A percentile compares a stretch with the other conserved stretches of the same genome.
phyloP scores from a whole-genome alignment of 441 rosid genomes.

The Erysimum cheiri region DNA sequence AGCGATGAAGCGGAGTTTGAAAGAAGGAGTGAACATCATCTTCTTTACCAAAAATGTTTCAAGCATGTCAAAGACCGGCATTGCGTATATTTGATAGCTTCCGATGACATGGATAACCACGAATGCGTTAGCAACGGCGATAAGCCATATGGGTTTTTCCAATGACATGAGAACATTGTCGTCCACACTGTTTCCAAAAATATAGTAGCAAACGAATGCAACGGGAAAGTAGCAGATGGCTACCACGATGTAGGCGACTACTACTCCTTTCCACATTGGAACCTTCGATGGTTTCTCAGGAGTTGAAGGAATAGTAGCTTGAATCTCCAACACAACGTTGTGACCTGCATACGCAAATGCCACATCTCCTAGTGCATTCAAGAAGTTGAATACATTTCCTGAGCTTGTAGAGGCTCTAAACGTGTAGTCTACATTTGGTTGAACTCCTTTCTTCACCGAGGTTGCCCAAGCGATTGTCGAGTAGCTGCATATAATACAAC shows the following conservation, averaged over 20 bases:
- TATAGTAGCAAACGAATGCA: constrained; percentile 63
- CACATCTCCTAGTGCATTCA: constrained; percentile 73
- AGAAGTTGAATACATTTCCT: constrained; percentile 56
- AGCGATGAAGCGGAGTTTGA: constrained; percentile 62
- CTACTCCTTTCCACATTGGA: constrained; percentile 84
- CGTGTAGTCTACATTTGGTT: constrained; percentile 61
- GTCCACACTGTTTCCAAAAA: constrained; percentile 63
- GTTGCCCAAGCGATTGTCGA: constrained; percentile 74
- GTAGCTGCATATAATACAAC: constrained; percentile 52
- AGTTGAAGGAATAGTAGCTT: constrained; percentile 87
- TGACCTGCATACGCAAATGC: constrained; percentile 89
- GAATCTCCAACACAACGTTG: constrained; percentile 85
- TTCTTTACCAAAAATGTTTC: constrained; percentile 71
- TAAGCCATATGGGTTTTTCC: constrained; percentile 72
- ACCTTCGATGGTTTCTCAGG: constrained; percentile 79
- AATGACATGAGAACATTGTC: constrained; percentile 72
- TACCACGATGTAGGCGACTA: constrained; percentile 66
- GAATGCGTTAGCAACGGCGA: constrained; percentile 70
- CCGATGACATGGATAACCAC: constrained; percentile 88
- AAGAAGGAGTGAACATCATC: constrained; percentile 54
- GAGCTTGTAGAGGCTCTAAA: constrained; percentile 51
- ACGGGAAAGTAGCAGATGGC: constrained; percentile 88
- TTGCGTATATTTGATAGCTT: constrained; percentile 80
- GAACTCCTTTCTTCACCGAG: constrained; percentile 52
- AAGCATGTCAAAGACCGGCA: constrained; percentile 88